phyloP scores from a whole-genome alignment of 2,329 filamentous ascomycete genomes.

The Madurella mycetomatis region DNA sequence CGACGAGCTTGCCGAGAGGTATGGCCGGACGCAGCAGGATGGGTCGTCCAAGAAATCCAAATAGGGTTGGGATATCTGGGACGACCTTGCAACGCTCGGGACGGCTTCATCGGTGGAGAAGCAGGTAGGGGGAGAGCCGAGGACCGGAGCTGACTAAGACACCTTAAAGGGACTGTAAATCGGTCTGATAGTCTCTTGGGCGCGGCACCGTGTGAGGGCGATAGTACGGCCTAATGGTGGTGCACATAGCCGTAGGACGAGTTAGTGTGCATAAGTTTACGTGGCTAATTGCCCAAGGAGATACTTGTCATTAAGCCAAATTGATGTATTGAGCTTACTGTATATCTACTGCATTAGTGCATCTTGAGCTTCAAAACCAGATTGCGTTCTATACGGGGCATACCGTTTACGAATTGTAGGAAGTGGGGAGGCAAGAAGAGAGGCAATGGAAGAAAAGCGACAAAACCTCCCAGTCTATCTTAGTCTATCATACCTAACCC shows the following conservation, averaged over 20 bases:
- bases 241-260: not conserved
- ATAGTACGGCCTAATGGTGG: not conserved
- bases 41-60: constrained; percentile 56
- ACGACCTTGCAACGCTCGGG: constrained; percentile 7
- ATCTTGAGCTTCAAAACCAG: not conserved
- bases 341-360: not conserved
- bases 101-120: not conserved
- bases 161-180: not conserved
- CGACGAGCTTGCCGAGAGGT: constrained; percentile 77
- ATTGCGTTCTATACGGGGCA: no score
- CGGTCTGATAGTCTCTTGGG: not conserved
- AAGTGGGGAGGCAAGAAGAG: no score
- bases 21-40: constrained; percentile 54
- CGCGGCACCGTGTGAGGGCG: not conserved
- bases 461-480: no score
- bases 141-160: not conserved
- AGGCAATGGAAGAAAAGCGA: no score
- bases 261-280: not conserved
- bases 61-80: constrained; percentile 31
- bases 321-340: not conserved
- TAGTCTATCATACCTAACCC: no score
- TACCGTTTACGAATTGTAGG: no score
- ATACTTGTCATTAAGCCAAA: not conserved
- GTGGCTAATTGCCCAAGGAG: not conserved
- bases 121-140: not conserved